Base-by-base conservation (phyloP, 2,329 filamentous ascomycete species). In the Stachybotrys elegans region DNA sequence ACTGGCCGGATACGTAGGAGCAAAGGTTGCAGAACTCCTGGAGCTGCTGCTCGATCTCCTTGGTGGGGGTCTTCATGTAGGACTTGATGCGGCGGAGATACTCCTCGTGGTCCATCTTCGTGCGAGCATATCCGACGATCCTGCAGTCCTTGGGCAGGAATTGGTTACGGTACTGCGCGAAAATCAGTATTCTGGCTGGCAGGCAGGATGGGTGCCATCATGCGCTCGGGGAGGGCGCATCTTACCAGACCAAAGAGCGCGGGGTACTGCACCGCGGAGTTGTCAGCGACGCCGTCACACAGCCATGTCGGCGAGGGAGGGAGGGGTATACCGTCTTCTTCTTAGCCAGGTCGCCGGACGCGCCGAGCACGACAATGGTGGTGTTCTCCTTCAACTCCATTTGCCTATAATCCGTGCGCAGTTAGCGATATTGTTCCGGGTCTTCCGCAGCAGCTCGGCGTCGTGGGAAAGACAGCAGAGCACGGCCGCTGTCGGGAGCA, bases 341-440 rank as follows among this genome's bases (percentile, higher is more conserved):
- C 81, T 98, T 98, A 42, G 93, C 93, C 56, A 98, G 75, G 77
- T 98, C 93, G 61, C 93, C 93, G 43, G 93, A 98, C 54, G 93
- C 93, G 61, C 93, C 93, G 56, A 98, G 84, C 59, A 98, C 93
- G 60, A 98, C 81, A 61, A 98, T 94, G 64, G 91, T 81, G 54
- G 93, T 98, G 79, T 98, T 94, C 64, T 97, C 89, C 79, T 96
- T 98, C 63, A 98, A 84, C 81, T 98, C 93, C 70, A 94, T 78
- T 61, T 81, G 83, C 64, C 56, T 58, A 45, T 17, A 32, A 22
- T 22, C n/a, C n/a, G 14, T 19, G 12, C 16, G 19, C 7, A 29
- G 45, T 58, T 42, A 58, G 56, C 46, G 37, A 47, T 22, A 31
- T 1, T 32, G 43, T 49, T 43, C 32, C 35, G 21, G 45, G 9